Conservation (phyloP, 768 basidiomycete species). For the Glaciozyma antarctica region DNA sequence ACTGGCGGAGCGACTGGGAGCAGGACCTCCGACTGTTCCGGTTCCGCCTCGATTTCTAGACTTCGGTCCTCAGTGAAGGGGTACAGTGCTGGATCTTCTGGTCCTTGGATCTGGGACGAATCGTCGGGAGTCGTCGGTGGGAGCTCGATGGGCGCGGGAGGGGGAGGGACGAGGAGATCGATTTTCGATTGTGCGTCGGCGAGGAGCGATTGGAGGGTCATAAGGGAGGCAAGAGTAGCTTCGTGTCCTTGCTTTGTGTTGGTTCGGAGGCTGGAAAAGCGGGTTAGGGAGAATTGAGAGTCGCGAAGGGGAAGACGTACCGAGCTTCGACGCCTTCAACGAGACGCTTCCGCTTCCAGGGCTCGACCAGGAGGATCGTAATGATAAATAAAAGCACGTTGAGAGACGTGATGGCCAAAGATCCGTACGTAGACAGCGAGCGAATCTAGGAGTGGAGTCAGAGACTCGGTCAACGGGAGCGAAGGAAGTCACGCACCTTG, state of each 20-base stretch:
- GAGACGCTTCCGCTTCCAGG: constrained; percentile 82
- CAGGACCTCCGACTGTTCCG: not conserved
- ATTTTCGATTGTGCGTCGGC: constrained; percentile 22
- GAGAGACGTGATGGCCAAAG: constrained; percentile 69
- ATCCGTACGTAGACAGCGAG: constrained; percentile 86
- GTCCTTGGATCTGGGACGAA: not conserved
- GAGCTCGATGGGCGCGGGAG: not conserved
- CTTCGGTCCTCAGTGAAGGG: not conserved
- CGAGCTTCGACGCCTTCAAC: constrained; percentile 74
- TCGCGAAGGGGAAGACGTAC: not conserved
- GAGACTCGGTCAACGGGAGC: no score
- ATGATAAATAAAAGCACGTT: constrained; percentile 84
- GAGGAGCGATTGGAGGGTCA: constrained; percentile 11
- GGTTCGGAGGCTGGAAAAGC: constrained; percentile 5
- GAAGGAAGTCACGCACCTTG: constrained; percentile 45
- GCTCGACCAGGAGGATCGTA: constrained; percentile 85
- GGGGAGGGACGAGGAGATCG: constrained; percentile 7
- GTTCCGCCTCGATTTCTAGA: not conserved
- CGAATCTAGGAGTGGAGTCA: constrained; percentile 49
- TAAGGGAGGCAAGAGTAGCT: constrained; percentile 15
- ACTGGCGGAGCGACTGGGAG: not conserved
- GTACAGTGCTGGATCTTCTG: not conserved
- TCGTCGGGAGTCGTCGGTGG: not conserved
- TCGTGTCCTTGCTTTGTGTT: constrained; percentile 18
- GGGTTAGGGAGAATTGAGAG: no score